Percentiles rank a stretch among this genome's conserved stretches.
phyloP scores from a whole-genome alignment of 2,329 filamentous ascomycete genomes.

The Aureobasidium namibiae region DNA sequence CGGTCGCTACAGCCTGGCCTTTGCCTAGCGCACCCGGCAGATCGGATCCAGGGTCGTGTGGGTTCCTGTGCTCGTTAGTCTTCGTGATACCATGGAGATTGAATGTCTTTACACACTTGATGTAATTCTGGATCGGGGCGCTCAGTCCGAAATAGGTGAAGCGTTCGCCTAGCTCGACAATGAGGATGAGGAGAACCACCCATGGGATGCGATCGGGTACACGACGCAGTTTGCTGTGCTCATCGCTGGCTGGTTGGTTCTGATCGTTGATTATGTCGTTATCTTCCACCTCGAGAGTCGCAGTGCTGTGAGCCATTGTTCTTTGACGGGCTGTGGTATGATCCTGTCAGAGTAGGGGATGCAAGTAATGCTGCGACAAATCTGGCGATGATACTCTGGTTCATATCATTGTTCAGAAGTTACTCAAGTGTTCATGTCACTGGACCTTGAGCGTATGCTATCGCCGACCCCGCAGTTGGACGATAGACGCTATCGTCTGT shows the following conservation, averaged over 20 bases:
- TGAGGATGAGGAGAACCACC: slow-evolving; percentile 11
- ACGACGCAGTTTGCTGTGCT: not conserved
- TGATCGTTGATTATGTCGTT: not conserved
- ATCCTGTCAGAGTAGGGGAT: not conserved
- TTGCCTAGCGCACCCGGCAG: not conserved
- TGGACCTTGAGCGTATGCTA: not conserved
- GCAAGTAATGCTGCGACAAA: not conserved
- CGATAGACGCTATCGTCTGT: not conserved
- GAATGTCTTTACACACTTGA: slow-evolving; percentile 26
- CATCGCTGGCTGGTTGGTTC: not conserved
- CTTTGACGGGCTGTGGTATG: not conserved
- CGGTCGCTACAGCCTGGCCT: slow-evolving; percentile 30
- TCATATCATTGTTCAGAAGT: not conserved
- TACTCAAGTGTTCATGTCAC: not conserved
- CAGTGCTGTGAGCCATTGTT: not conserved
- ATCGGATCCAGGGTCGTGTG: not conserved
- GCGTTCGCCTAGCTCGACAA: slow-evolving; percentile 19
- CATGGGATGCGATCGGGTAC: not conserved
- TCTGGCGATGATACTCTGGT: not conserved
- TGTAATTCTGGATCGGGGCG: slow-evolving; percentile 39
- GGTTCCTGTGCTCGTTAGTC: not conserved
- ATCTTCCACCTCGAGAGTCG: not conserved
- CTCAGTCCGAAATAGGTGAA: slow-evolving; percentile 21
- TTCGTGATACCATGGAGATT: not conserved
- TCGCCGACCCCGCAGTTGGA: not conserved